Conservation (phyloP, 495 filamentous ascomycete species). For the Geoglossum glabrum region DNA sequence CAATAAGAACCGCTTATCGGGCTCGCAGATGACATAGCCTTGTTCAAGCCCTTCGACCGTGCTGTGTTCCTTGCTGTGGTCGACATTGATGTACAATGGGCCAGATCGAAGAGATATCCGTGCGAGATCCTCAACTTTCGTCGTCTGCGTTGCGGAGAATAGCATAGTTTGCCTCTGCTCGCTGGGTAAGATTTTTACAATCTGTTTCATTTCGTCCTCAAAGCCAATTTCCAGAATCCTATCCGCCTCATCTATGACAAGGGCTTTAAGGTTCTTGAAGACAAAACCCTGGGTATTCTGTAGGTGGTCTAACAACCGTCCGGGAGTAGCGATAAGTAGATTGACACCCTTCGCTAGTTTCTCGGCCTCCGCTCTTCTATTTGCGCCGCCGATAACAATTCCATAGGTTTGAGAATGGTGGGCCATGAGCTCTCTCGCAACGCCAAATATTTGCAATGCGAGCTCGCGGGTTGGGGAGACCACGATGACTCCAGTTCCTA, state of each 20-base stretch:
- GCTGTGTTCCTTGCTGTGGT: slow-evolving; percentile 52
- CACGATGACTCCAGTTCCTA: slow-evolving; percentile 66
- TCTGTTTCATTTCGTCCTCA: slow-evolving; percentile 95
- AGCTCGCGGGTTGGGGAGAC: slow-evolving; percentile 80
- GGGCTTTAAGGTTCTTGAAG: slow-evolving; percentile 75
- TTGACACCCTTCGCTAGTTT: slow-evolving; percentile 92
- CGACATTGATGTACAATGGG: slow-evolving; percentile 90
- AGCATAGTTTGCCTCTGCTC: slow-evolving; percentile 88
- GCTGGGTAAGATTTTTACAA: slow-evolving; percentile 83
- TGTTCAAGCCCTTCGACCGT: slow-evolving; percentile 90
- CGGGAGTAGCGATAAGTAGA: slow-evolving; percentile 81
- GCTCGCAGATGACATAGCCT: slow-evolving; percentile 83
- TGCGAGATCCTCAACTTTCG: slow-evolving; percentile 92
- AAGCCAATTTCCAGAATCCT: slow-evolving; percentile 93
- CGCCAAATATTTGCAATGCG: slow-evolving; percentile 88
- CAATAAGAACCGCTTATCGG: slow-evolving; percentile 81
- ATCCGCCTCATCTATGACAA: slow-evolving; percentile 87
- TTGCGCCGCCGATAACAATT: slow-evolving; percentile 90
- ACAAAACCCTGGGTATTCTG: slow-evolving; percentile 85
- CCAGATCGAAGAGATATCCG: slow-evolving; percentile 82
- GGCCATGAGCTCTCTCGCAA: slow-evolving; percentile 77
- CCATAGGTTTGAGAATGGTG: slow-evolving; percentile 84
- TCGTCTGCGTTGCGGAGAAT: slow-evolving; percentile 94
- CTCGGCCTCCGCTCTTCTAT: slow-evolving; percentile 75
- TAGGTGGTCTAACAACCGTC: slow-evolving; percentile 79